These are phyloP conservation scores for Rhizopus stolonifer DNA, from an alignment of 371 early-diverging fungal species.

Conservation along the genomic window DNA sequence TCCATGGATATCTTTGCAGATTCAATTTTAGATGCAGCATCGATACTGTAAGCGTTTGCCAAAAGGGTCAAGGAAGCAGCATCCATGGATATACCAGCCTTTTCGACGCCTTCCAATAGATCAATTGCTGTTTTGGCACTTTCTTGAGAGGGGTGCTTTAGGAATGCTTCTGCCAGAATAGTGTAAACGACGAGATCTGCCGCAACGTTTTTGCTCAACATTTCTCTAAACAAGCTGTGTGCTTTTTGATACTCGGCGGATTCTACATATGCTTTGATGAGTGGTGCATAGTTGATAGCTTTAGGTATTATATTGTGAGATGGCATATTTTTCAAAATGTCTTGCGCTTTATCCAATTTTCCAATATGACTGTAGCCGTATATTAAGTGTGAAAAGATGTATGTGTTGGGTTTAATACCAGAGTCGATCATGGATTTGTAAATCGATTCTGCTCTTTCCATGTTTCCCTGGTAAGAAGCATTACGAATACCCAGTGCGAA, in stretches of 20 bases:
- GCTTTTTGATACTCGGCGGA: slow-evolving; percentile 38
- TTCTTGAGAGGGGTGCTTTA: slow-evolving; percentile 20
- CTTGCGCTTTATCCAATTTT: slow-evolving; percentile 31
- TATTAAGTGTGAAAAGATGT: slow-evolving; percentile 40
- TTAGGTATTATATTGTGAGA: slow-evolving; percentile 28
- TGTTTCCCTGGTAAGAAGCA: slow-evolving; percentile 29
- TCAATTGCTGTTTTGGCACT: slow-evolving; percentile 27
- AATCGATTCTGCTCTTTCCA: slow-evolving; percentile 31
- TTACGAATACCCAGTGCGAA: slow-evolving; percentile 39
- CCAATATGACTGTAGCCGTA: slow-evolving; percentile 31
- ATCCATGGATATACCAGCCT: slow-evolving; percentile 22
- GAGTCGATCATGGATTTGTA: slow-evolving; percentile 29
- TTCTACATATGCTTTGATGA: slow-evolving; percentile 38
- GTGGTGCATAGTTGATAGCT: slow-evolving; percentile 29
- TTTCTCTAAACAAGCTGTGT: slow-evolving; percentile 29
- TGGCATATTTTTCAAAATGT: slow-evolving; percentile 21
- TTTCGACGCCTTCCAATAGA: slow-evolving; percentile 19
- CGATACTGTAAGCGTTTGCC: slow-evolving; percentile 37
- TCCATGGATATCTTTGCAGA: background rate
- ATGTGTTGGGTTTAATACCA: slow-evolving; percentile 36
- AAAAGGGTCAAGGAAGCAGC: slow-evolving; percentile 27
- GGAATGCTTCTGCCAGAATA: slow-evolving; percentile 36
- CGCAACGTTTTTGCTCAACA: slow-evolving; percentile 32
- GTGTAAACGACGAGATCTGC: slow-evolving; percentile 39
- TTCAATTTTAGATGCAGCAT: slow-evolving; percentile 7